Base-by-base conservation (phyloP, 768 basidiomycete genomes). In the Saitozyma podzolica region DNA sequence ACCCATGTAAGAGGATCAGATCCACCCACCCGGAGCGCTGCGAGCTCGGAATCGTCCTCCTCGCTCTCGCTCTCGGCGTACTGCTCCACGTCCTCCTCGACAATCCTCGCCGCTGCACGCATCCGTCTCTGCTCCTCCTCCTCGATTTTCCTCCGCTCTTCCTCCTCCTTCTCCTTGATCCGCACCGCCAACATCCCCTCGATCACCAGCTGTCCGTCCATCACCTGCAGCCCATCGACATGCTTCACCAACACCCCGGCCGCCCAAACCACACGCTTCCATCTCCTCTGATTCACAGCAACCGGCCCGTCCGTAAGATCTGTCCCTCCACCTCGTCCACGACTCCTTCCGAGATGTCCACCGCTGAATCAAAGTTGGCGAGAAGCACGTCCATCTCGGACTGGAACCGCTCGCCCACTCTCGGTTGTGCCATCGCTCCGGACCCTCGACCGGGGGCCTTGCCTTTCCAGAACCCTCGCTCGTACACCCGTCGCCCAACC, bases 391-490 rank as follows among this genome's bases (percentile, higher is more conserved):
- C 92, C 58, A 90, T 83, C 82, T 98, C 95, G 50, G 74, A 77
- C 40, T 69, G 59, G 62, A 81, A 73, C 19, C 66, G 53, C 19
- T 76, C 69, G 8, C 66, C 72, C 9, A 68, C 51, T 14, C 70
- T 40, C 54, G 65, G 67, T 49, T 52, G 45, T 29, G 54, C 59
- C 6, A 47, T 19, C 13, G 56, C 53, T 43, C 61, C 59, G 40
- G 70, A 64, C 9, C 66, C 29, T 5, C 62, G 51, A 16, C 66
- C 68, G 6, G 42, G 39, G 7, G 67, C 40, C 52, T 79, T 81
- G n/a, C 83, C 82, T 74, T 89, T 90, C 96, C 96, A 99, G 77
- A 88, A 98, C 0, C 94, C 95, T 47, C 91, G 86, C 77, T 95
- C 92, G 75, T 89, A 98, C 14, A 97, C 87, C 64, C 86, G 86